A percentile compares a stretch with the other conserved stretches of the same genome.
phyloP scores from a whole-genome alignment of 2,329 filamentous ascomycete species.

The Beauveria brongniartii region DNA sequence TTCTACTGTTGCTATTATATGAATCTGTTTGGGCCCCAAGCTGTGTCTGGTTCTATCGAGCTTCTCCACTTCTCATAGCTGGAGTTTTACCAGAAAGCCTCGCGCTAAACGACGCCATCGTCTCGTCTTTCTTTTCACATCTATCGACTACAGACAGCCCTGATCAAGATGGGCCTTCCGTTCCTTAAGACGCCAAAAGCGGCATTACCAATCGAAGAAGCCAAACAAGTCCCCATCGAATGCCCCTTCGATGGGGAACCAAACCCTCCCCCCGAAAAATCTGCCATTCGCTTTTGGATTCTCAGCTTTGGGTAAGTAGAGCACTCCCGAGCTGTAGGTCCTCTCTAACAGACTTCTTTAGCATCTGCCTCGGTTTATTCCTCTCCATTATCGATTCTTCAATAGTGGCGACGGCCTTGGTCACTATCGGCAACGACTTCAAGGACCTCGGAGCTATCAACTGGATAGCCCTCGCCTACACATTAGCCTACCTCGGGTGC shows the following conservation, averaged over 20 bases:
- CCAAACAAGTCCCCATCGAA: background rate
- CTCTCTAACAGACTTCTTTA: slow-evolving; percentile 18
- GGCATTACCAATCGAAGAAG: background rate
- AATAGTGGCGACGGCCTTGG: slow-evolving; percentile 51
- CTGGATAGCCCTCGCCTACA: slow-evolving; percentile 49
- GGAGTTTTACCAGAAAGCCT: background rate
- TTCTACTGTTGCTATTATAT: background rate
- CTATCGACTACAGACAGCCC: background rate
- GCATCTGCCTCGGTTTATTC: slow-evolving; percentile 44
- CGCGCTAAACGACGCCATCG: background rate
- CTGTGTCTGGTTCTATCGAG: background rate
- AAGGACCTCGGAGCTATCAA: slow-evolving; percentile 36
- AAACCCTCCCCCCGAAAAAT: background rate
- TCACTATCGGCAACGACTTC: slow-evolving; percentile 47
- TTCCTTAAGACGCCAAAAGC: background rate
- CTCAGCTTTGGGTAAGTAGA: slow-evolving; percentile 9
- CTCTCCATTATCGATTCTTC: slow-evolving; percentile 52
- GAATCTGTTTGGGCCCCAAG: background rate
- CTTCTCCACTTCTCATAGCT: background rate
- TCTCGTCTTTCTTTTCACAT: background rate
- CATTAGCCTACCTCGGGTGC: slow-evolving; percentile 48
- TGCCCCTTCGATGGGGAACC: background rate
- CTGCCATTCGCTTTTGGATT: slow-evolving; percentile 8
- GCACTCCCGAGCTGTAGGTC: background rate
- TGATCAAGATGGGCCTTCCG: background rate